Conservation (phyloP, 2,329 filamentous ascomycete species). For the Hypomyces rosellus region DNA sequence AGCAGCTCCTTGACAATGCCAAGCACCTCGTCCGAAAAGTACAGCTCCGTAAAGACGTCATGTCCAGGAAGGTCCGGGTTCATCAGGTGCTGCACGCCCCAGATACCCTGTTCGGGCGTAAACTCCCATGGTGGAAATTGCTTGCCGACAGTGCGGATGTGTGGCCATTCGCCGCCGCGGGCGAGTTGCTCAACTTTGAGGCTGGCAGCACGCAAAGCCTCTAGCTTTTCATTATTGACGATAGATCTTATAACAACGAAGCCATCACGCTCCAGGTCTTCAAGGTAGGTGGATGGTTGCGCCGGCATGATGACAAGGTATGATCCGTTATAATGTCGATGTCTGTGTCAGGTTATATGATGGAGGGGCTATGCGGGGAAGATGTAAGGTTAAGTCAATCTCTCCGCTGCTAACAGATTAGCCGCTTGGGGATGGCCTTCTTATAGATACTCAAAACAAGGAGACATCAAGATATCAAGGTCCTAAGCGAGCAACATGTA, state of each 20-base stretch:
- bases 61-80: conserved; percentile 63
- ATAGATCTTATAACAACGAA: conserved; percentile 67
- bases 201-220: conserved; percentile 54
- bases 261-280: conserved; percentile 61
- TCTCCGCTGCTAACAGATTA: too few species aligned
- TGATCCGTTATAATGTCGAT: background rate
- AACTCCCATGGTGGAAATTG: conserved; percentile 82
- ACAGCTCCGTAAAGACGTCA: conserved; percentile 56
- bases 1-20: conserved; percentile 60
- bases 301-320: conserved; percentile 13
- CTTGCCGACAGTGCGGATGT: conserved; percentile 78
- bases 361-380: background rate
- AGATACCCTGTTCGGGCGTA: conserved; percentile 61
- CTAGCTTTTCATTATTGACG: conserved; percentile 50
- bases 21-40: conserved; percentile 65
- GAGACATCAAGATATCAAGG: background rate
- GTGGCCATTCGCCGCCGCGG: conserved; percentile 68
- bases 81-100: conserved; percentile 83
- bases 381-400: background rate
- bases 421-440: too few species aligned
- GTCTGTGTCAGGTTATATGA: background rate
- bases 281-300: conserved; percentile 18
- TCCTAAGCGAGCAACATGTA: too few species aligned
- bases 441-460: background rate
- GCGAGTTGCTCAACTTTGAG: conserved; percentile 52